These are phyloP conservation scores for Viola pubescens DNA, from an alignment of 441 rosid genomes.

Conservation along the genomic window DNA sequence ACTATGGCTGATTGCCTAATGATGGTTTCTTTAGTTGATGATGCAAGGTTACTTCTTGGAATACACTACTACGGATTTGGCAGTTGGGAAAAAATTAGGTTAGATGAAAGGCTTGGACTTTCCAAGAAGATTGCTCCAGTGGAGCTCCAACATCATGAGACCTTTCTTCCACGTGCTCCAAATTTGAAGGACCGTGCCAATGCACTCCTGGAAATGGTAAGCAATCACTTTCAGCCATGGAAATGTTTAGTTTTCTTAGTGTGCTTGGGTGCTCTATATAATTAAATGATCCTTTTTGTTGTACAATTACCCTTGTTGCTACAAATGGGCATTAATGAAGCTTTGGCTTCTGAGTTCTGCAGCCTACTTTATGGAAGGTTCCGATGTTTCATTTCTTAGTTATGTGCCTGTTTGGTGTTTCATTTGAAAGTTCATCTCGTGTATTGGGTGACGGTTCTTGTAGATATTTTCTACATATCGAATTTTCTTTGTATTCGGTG, in stretches of 20 bases:
- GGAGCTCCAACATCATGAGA: constrained; percentile 98
- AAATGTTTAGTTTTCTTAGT: not conserved
- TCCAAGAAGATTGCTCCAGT: constrained; percentile 95
- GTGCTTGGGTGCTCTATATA: no score
- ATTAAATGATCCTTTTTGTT: no score
- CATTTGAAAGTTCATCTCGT: not conserved
- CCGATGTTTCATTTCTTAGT: no score
- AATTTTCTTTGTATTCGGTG: not conserved
- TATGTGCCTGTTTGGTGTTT: not conserved
- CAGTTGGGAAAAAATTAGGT: constrained; percentile 94
- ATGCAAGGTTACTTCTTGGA: constrained; percentile 98
- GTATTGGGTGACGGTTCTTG: not conserved
- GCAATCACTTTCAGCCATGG: constrained; percentile 5
- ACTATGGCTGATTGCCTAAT: constrained; percentile 6
- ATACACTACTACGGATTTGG: constrained; percentile 89
- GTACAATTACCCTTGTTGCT: no score
- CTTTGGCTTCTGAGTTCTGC: no score
- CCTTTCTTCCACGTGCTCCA: constrained; percentile 96
- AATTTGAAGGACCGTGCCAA: constrained; percentile 94
- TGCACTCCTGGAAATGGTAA: constrained; percentile 94
- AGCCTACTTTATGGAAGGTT: no score
- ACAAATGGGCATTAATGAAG: no score
- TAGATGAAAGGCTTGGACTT: constrained; percentile 91
- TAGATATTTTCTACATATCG: no score
- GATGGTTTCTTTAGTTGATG: constrained; percentile 57